Conservation (phyloP, 176 grass and related monocot genomes). For the Oropetium thomaeum region DNA sequence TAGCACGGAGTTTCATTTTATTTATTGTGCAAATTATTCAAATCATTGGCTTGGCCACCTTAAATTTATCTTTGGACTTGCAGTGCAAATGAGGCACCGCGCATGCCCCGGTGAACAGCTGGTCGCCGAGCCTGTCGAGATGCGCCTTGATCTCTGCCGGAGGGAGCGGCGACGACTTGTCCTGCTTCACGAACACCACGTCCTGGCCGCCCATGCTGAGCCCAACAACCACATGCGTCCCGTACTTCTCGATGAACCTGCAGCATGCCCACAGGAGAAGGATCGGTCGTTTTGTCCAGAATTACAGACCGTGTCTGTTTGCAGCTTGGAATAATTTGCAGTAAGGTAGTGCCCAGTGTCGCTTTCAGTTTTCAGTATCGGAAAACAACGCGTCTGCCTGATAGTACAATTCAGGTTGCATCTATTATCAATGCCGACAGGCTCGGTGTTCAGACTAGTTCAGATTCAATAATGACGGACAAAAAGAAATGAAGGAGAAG, state of each 20-base stretch:
- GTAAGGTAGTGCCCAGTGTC: neutral
- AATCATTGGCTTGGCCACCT: conserved; percentile 42
- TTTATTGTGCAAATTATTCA: neutral
- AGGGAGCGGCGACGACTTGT: conserved; percentile 55
- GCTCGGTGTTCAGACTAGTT: conserved; percentile 25
- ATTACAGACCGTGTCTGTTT: neutral
- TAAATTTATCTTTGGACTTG: conserved; percentile 61
- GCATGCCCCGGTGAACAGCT: conserved; percentile 86
- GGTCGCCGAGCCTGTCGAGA: conserved; percentile 74
- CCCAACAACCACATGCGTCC: conserved; percentile 74
- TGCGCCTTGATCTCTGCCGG: conserved; percentile 69
- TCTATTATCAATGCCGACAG: conserved; percentile 30
- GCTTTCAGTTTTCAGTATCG: conserved; percentile 17
- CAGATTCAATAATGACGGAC: conserved; percentile 41
- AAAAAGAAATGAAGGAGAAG: neutral
- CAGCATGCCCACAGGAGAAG: conserved; percentile 52
- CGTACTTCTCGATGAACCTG: conserved; percentile 91
- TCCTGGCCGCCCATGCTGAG: conserved; percentile 87
- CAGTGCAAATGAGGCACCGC: conserved; percentile 38
- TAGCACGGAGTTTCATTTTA: neutral
- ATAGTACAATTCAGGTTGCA: neutral
- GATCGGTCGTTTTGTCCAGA: neutral
- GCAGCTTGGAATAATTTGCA: neutral
- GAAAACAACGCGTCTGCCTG: conserved; percentile 27
- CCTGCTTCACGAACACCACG: conserved; percentile 84